A percentile compares a stretch with the other conserved stretches of the same genome.
Conservation (phyloP, 176 grass and related monocot genomes). For the Raddia guianensis region DNA sequence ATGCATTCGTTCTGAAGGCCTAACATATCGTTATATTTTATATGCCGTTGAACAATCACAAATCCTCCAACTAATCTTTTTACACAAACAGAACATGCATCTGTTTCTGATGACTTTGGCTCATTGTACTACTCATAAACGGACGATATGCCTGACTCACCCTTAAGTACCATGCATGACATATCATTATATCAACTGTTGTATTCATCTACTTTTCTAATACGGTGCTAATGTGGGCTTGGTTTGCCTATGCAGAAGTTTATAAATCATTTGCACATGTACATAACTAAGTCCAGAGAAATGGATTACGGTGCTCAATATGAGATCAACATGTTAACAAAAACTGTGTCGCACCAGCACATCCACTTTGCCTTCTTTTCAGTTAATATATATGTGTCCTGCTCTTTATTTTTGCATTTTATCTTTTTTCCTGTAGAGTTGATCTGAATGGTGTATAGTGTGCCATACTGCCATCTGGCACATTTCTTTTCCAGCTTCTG, state of each 20-base stretch:
- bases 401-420: not conserved
- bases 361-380: not conserved
- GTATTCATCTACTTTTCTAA: not conserved
- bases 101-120: not conserved
- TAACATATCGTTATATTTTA: not conserved
- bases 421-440: not conserved
- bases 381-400: not conserved
- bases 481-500: not conserved
- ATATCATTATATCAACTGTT: not conserved
- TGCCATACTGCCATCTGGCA: not conserved
- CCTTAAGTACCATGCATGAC: not conserved
- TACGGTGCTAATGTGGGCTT: not conserved
- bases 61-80: not conserved
- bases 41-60: not conserved
- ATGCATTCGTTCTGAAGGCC: not conserved
- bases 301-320: not conserved
- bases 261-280: not conserved
- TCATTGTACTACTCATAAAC: not conserved
- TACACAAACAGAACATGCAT: not conserved
- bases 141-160: not conserved
- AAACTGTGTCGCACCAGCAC: not conserved
- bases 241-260: not conserved
- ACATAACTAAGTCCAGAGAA: not conserved
- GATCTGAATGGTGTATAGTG: not conserved
- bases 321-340: not conserved